phyloP scores from a whole-genome alignment of 331 rosid species.

The Cydonia oblonga region DNA sequence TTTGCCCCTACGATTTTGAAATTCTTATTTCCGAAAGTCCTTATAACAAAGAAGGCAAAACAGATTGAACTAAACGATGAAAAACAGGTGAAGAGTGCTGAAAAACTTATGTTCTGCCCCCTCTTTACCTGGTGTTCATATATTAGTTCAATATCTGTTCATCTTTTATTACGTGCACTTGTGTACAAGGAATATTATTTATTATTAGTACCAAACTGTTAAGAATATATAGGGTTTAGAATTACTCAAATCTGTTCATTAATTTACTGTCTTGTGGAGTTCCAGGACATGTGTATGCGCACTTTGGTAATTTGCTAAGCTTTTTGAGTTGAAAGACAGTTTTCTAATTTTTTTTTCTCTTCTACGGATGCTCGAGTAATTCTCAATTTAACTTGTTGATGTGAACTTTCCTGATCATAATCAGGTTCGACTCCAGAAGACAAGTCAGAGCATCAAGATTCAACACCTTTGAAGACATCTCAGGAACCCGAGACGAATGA shows the following conservation, averaged over 20 bases:
- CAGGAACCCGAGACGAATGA: slow-evolving; percentile 40
- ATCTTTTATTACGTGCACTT: neutral
- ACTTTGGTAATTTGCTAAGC: neutral
- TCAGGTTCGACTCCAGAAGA: slow-evolving; percentile 40
- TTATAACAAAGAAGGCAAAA: neutral
- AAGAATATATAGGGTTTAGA: neutral
- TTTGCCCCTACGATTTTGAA: neutral
- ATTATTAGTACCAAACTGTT: neutral
- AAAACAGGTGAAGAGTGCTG: neutral
- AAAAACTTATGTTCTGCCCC: neutral
- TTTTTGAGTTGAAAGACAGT: neutral
- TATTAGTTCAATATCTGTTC: no score
- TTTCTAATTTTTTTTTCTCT: neutral
- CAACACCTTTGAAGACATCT: slow-evolving; percentile 20
- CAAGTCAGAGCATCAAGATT: slow-evolving; percentile 33
- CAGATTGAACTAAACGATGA: neutral
- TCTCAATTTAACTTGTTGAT: neutral
- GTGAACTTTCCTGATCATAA: neutral
- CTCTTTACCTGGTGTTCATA: neutral
- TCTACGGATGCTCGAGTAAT: neutral
- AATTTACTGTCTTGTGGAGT: neutral
- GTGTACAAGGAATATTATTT: neutral
- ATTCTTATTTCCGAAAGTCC: neutral
- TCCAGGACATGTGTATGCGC: neutral
- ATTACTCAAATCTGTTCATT: neutral